Evolutionary conservation across 192 early-diverging fungal genomes (phyloP).

Genomic region (Podila clonocystis): DNA sequence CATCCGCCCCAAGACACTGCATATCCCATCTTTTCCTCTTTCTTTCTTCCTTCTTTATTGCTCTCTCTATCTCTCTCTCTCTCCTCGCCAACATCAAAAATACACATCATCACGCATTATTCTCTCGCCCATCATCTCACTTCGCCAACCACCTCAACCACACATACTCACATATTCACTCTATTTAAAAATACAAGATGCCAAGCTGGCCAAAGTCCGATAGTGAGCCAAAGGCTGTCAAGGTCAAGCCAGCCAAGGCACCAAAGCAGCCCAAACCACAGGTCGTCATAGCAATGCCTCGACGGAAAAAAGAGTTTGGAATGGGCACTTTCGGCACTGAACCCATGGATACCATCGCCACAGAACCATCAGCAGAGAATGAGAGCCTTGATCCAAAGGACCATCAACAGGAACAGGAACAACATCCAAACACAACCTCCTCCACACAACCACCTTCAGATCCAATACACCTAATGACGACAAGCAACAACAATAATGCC

Average conservation of each 20-base stretch:
- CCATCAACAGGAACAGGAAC: not conserved
- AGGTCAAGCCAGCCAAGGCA: conserved; percentile 15
- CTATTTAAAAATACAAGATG: conserved; percentile 8
- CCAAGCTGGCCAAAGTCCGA: conserved; percentile 28
- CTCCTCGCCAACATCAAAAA: too few relatives aligned
- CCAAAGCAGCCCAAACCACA: conserved; percentile 15
- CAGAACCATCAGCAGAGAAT: not conserved
- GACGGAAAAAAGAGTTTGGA: conserved; percentile 29
- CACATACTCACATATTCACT: not conserved
- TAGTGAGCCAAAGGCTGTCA: conserved; percentile 1
- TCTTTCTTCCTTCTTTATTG: not conserved
- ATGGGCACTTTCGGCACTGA: conserved; percentile 32
- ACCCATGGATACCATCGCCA: conserved; percentile 2
- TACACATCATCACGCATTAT: too few relatives aligned
- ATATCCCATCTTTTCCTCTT: conserved; percentile 2
- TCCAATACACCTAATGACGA: too few relatives aligned
- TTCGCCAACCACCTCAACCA: not conserved
- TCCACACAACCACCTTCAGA: not conserved
- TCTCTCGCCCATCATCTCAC: not conserved
- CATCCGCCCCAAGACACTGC: not conserved
- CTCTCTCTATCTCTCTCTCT: not conserved
- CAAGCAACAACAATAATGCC: too few relatives aligned
- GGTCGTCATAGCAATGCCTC: conserved; percentile 33
- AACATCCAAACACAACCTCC: not conserved
- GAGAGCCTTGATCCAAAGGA: not conserved